phyloP scores from a whole-genome alignment of 305 asterid species.

The Ilex paraguariensis region DNA sequence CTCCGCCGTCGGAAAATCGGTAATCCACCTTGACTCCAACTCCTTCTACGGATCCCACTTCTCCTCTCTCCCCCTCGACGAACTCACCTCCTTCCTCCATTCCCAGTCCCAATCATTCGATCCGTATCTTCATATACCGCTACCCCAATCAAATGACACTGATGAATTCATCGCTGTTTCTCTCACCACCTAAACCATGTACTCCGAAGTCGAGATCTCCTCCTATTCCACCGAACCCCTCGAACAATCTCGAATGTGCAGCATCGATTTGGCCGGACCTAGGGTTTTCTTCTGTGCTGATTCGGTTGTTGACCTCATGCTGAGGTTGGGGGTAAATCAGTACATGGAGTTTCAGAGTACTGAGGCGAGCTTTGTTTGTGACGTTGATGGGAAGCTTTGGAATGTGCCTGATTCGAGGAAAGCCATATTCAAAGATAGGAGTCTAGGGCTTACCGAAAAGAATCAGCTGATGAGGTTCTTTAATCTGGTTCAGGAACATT shows the following conservation, averaged over 20 bases:
- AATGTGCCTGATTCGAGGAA: conserved; percentile 81
- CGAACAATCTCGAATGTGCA: conserved; percentile 44
- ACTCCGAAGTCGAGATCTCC: conserved; percentile 48
- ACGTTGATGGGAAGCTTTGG: conserved; percentile 45
- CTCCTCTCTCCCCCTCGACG: conserved; percentile 66
- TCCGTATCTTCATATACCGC: too few species aligned
- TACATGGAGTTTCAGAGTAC: conserved; percentile 84
- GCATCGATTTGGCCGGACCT: conserved; percentile 69
- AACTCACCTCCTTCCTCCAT: conserved; percentile 48
- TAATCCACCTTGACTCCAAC: conserved; percentile 80
- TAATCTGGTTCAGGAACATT: conserved; percentile 72
- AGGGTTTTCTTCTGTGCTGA: conserved; percentile 72
- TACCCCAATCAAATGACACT: conserved; percentile 13
- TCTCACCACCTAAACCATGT: conserved; percentile 42
- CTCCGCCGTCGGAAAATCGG: conserved; percentile 66
- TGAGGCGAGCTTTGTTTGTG: conserved; percentile 59
- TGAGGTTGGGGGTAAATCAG: conserved; percentile 61
- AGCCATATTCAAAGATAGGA: conserved; percentile 69
- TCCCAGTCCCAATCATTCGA: conserved; percentile 30
- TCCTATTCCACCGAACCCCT: conserved; percentile 41
- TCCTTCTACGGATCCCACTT: conserved; percentile 68
- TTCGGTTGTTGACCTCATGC: conserved; percentile 56
- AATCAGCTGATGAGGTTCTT: conserved; percentile 82
- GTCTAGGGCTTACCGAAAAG: conserved; percentile 61
- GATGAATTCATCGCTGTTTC: conserved; percentile 24